phyloP scores from a whole-genome alignment of 805 yeast species.

The Saccharomycopsis malanga region DNA sequence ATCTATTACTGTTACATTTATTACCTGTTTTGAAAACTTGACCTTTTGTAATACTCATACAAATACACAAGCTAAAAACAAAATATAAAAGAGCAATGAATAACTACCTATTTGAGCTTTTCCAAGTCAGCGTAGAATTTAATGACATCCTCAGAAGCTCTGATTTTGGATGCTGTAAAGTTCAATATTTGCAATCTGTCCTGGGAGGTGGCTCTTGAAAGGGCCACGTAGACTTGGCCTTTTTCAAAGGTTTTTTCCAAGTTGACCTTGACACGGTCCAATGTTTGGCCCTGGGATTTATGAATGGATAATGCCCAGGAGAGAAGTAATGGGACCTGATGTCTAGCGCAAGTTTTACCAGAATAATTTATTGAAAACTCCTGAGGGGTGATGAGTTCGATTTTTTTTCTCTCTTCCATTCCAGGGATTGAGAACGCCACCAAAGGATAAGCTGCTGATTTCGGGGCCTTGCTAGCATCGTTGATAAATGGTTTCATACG shows the following conservation, averaged over 20 bases:
- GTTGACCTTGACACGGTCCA: slow-evolving; percentile 64
- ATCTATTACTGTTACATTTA: too few relatives aligned
- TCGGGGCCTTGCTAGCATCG: slow-evolving; percentile 29
- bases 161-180: slow-evolving; percentile 51
- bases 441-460: slow-evolving; percentile 52
- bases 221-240: slow-evolving; percentile 80
- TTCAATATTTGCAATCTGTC: slow-evolving; percentile 59
- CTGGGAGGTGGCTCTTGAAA: slow-evolving; percentile 68
- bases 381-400: slow-evolving; percentile 32
- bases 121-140: slow-evolving; percentile 41
- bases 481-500: not conserved
- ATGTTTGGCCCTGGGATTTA: slow-evolving; percentile 80
- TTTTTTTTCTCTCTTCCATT: slow-evolving; percentile 38
- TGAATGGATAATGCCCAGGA: slow-evolving; percentile 85
- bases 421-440: slow-evolving; percentile 71
- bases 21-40: too few relatives aligned
- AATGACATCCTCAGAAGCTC: slow-evolving; percentile 53
- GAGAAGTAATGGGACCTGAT: slow-evolving; percentile 60
- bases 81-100: too few relatives aligned
- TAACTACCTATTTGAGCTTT: too few relatives aligned
- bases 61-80: too few relatives aligned
- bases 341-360: slow-evolving; percentile 53
- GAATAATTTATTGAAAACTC: slow-evolving; percentile 70
- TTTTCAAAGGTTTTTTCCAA: slow-evolving; percentile 61
- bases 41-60: too few relatives aligned